These are phyloP conservation scores for Ceratobasidium sp. DNA, from an alignment of 1,284 basidiomycete species.

Conservation along the genomic window DNA sequence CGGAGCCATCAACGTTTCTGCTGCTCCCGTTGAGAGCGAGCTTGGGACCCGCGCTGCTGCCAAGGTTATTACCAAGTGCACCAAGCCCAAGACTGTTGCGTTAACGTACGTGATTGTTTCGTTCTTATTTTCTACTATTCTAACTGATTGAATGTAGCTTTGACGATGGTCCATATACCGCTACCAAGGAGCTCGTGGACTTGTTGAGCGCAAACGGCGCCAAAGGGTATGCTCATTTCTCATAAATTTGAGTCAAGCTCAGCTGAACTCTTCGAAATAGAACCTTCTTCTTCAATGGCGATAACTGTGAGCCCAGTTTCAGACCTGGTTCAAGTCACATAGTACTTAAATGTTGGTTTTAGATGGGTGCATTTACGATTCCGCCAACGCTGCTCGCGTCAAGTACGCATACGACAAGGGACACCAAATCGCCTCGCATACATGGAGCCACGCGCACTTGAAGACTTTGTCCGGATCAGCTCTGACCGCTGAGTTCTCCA, in stretches of 20 bases:
- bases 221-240: too few relatives aligned
- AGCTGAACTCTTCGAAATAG: background rate
- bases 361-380: slow-evolving; percentile 36
- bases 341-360: background rate
- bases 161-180: slow-evolving; percentile 44
- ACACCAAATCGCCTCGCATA: slow-evolving; percentile 42
- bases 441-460: slow-evolving; percentile 27
- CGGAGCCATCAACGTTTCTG: slow-evolving; percentile 18
- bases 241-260: background rate
- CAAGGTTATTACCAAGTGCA: slow-evolving; percentile 30
- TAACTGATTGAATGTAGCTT: background rate
- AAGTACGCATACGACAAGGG: slow-evolving; percentile 39
- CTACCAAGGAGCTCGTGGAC: slow-evolving; percentile 14
- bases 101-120: slow-evolving; percentile 14
- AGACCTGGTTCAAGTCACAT: background rate
- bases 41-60: slow-evolving; percentile 3
- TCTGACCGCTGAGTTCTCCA: slow-evolving; percentile 23
- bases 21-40: slow-evolving; percentile 16
- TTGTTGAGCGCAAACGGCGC: background rate
- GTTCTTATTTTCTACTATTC: background rate
- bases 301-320: slow-evolving; percentile 31
- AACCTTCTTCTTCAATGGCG: slow-evolving; percentile 37
- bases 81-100: slow-evolving; percentile 15
- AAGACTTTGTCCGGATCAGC: background rate
- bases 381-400: slow-evolving; percentile 16